Evolutionary conservation across 768 basidiomycete genomes (phyloP).

Genomic region (Mycena metata): DNA sequence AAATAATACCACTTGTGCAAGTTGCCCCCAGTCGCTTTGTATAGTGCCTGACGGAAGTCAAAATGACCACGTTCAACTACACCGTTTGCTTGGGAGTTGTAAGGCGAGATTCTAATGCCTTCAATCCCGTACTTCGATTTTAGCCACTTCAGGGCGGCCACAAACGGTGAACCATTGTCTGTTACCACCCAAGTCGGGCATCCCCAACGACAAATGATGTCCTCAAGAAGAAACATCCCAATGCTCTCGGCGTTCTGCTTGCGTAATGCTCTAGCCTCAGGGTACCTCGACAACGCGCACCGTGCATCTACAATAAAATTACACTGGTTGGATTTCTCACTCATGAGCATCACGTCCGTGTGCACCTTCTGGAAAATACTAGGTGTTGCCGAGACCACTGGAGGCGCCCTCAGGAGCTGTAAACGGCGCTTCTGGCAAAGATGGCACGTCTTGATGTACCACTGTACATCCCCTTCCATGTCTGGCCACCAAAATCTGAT

Average conservation of each 20-base stretch:
- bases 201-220: not conserved
- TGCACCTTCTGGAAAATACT: conserved; percentile 18
- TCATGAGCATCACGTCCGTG: conserved; percentile 46
- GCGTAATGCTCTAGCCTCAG: not conserved
- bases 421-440: conserved; percentile 46
- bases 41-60: not conserved
- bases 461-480: conserved; percentile 41
- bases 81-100: not conserved
- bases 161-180: not conserved
- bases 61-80: not conserved
- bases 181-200: not conserved
- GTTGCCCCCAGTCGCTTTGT: not conserved
- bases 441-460: conserved; percentile 51
- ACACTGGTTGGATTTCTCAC: conserved; percentile 35
- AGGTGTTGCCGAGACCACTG: conserved; percentile 42
- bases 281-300: not conserved
- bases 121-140: not conserved
- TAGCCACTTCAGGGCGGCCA: not conserved
- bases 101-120: not conserved
- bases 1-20: not conserved
- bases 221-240: not conserved
- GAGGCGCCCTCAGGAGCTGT: conserved; percentile 44
- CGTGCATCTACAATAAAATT: conserved; percentile 36
- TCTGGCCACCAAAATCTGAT: conserved; percentile 9
- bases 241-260: not conserved